These are phyloP conservation scores for Lupinus albus DNA, from an alignment of 306 rosid species.

Conservation along the genomic window DNA sequence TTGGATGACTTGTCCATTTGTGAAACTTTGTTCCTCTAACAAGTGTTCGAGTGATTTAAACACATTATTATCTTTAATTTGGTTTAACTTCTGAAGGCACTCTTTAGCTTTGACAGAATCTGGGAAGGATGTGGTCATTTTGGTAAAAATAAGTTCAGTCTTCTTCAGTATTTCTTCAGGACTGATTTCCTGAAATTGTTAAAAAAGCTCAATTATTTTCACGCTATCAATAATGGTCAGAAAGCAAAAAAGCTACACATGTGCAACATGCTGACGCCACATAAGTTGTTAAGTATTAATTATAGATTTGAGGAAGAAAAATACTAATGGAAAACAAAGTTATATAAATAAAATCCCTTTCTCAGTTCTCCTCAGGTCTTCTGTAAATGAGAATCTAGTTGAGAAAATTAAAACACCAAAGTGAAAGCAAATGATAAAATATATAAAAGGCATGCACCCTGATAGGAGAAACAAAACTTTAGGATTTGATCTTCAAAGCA, in stretches of 20 bases:
- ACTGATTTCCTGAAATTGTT: slow-evolving; percentile 62
- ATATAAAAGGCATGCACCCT: neutral
- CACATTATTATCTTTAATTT: slow-evolving; percentile 69
- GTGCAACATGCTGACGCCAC: slow-evolving; percentile 15
- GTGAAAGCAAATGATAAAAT: neutral
- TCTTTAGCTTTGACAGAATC: slow-evolving; percentile 79
- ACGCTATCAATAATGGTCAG: slow-evolving; percentile 33
- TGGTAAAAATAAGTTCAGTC: slow-evolving; percentile 52
- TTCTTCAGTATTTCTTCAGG: slow-evolving; percentile 64
- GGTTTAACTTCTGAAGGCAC: slow-evolving; percentile 67
- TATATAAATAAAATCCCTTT: neutral
- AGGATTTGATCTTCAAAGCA: neutral
- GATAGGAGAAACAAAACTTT: neutral
- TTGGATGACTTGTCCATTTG: slow-evolving; percentile 48
- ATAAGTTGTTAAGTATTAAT: slow-evolving; percentile 15
- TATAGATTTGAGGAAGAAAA: neutral
- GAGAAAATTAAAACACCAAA: neutral
- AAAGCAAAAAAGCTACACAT: slow-evolving; percentile 20
- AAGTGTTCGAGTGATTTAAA: slow-evolving; percentile 64
- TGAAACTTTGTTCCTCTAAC: slow-evolving; percentile 57
- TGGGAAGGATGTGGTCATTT: slow-evolving; percentile 71
- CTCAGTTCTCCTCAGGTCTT: neutral
- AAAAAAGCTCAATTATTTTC: slow-evolving; percentile 23
- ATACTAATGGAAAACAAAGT: neutral
- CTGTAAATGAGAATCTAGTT: neutral